These are phyloP conservation scores for Casuarina equisetifolia DNA, from an alignment of 306 rosid species.

Conservation along the genomic window DNA sequence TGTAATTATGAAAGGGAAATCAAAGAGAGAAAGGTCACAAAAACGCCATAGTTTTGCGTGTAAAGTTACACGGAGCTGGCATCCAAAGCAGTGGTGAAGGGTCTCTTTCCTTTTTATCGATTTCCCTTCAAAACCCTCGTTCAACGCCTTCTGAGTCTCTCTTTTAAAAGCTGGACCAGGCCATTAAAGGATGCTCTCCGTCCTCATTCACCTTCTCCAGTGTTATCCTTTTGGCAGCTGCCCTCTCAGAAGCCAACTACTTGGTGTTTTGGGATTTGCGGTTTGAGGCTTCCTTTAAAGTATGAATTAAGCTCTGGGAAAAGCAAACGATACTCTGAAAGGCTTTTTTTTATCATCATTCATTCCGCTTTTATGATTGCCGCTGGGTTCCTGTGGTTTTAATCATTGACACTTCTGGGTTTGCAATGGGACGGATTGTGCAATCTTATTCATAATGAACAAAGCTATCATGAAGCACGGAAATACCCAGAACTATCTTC, in stretches of 20 bases:
- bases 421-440: too few species aligned
- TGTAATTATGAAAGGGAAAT: conserved; percentile 44
- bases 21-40: conserved; percentile 10
- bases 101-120: conserved; percentile 28
- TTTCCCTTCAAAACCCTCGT: neutral
- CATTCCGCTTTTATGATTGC: neutral
- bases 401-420: neutral
- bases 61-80: conserved; percentile 52
- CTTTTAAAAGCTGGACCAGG: conserved; percentile 29
- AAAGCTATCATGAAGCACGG: too few species aligned
- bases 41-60: conserved; percentile 63
- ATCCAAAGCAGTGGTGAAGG: conserved; percentile 57
- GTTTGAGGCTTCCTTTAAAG: neutral
- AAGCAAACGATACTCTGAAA: neutral
- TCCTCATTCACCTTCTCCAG: neutral
- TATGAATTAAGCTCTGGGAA: neutral
- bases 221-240: conserved; percentile 1
- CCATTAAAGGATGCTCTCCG: neutral
- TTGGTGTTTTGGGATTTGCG: neutral
- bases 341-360: neutral
- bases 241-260: neutral
- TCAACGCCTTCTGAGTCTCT: neutral
- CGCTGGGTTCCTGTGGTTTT: too few species aligned
- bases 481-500: too few species aligned
- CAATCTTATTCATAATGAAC: too few species aligned